These are phyloP conservation scores for Huiozyma sinensis DNA, from an alignment of 805 yeast species.

Conservation along the genomic window DNA sequence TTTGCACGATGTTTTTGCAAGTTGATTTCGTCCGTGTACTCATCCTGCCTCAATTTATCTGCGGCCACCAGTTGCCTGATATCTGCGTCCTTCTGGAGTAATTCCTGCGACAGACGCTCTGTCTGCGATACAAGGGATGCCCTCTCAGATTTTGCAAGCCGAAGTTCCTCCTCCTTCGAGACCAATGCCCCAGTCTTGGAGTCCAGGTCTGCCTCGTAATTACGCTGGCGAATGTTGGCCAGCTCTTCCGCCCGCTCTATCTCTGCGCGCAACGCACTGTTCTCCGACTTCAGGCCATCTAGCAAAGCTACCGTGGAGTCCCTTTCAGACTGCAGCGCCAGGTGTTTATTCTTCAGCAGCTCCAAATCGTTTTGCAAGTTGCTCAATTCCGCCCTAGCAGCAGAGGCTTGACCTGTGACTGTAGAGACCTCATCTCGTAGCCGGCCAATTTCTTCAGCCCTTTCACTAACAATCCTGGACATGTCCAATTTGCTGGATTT, in stretches of 20 bases:
- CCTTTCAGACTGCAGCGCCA: not conserved
- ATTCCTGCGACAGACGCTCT: slow-evolving; percentile 28
- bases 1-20: slow-evolving; percentile 38
- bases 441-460: slow-evolving; percentile 16
- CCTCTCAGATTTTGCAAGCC: not conserved
- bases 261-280: slow-evolving; percentile 27
- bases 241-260: not conserved
- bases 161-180: not conserved
- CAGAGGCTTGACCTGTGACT: not conserved
- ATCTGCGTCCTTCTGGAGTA: slow-evolving; percentile 35
- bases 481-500: slow-evolving; percentile 19
- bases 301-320: not conserved
- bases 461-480: slow-evolving; percentile 18
- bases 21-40: slow-evolving; percentile 44
- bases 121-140: slow-evolving; percentile 17
- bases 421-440: not conserved
- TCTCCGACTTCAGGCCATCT: slow-evolving; percentile 6
- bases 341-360: not conserved
- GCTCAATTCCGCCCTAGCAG: too few relatives aligned
- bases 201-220: not conserved
- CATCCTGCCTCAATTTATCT: slow-evolving; percentile 34
- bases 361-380: not conserved
- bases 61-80: slow-evolving; percentile 39
- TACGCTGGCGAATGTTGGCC: not conserved
- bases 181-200: not conserved